phyloP scores from a whole-genome alignment of 306 rosid species.

The Trifolium subterraneum region DNA sequence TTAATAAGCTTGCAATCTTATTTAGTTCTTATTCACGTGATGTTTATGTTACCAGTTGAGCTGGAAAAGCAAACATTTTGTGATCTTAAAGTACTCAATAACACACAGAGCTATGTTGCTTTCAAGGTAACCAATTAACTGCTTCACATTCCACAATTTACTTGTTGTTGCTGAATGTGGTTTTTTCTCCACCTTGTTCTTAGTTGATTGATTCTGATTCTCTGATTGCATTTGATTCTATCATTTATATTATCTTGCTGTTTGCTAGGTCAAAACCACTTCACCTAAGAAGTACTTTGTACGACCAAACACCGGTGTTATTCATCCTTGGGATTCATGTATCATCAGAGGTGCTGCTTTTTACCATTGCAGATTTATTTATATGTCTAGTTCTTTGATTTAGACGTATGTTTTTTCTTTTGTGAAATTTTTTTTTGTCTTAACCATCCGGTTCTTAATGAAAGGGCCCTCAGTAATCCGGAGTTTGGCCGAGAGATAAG shows the following conservation, averaged over 20 bases:
- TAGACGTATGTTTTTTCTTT: not conserved
- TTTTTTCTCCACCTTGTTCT: slow-evolving; percentile 18
- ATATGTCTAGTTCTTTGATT: not conserved
- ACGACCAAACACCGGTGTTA: slow-evolving; percentile 89
- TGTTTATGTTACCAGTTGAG: slow-evolving; percentile 70
- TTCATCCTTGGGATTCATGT: slow-evolving; percentile 87
- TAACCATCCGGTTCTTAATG: not conserved
- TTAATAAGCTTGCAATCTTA: slow-evolving; percentile 1
- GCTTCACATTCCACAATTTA: not conserved
- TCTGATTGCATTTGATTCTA: slow-evolving; percentile 18
- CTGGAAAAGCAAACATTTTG: slow-evolving; percentile 86
- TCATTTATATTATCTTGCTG: slow-evolving; percentile 4
- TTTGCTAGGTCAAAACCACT: slow-evolving; percentile 93
- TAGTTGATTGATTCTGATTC: not conserved
- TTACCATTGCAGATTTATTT: slow-evolving; percentile 5
- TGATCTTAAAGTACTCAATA: slow-evolving; percentile 83
- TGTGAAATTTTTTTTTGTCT: not conserved
- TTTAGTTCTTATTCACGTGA: slow-evolving; percentile 35
- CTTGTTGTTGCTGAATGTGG: not conserved
- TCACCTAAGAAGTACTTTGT: slow-evolving; percentile 97
- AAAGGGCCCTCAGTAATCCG: not conserved
- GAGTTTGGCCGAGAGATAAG: not conserved
- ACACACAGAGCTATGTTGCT: slow-evolving; percentile 77
- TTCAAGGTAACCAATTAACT: slow-evolving; percentile 67
- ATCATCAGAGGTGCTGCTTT: slow-evolving; percentile 78